Evolutionary conservation across 2,329 filamentous ascomycete genomes (phyloP), one percentile per base, ranked within the genome.

Genomic region (Orbilia oligospora): DNA sequence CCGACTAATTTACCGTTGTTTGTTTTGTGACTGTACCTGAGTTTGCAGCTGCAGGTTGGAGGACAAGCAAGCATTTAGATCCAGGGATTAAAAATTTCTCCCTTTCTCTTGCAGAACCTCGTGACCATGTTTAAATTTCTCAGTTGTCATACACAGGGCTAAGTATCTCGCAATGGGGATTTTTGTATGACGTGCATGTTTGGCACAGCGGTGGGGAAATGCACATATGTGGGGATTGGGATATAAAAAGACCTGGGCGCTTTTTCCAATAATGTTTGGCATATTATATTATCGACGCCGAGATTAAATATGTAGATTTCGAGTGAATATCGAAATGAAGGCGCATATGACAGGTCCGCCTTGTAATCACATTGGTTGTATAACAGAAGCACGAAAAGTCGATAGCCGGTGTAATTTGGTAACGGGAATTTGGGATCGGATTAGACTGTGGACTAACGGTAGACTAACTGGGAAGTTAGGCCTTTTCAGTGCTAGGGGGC

Each of bases 361-460:
- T 61, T 61, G 56, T 44, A 41, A 44, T 61, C n/a, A 61, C 36
- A 61, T 61, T 61, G 36, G 56, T 44, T 44, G 56, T 33, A 61
- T 44, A 20, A 46, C 44, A 0, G n/a, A 16, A 61, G 20, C 18
- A 64, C 36, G 48, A 56, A 56, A 56, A 56, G 48, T 44, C n/a
- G 49, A 55, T 36, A 63, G 27, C 55, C 10, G 10, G 33, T 48
- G 61, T 51, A 58, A 67, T 73, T 73, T 73, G 70, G 70, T 66
- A 73, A 73, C 61, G 70, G 61, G 51, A 73, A 66, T 51, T 73
- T 73, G 65, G 56, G 70, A 72, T 66, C 58, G 44, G 68, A 65
- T 71, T 48, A 49, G 41, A 48, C 56, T 65, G 27, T 71, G n/a
- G 69, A 66, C 67, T 36, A 65, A 65, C 36, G 22, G 14, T 55